Evolutionary conservation across 2,329 filamentous ascomycete species (phyloP).

Genomic region (Pseudohalonectria lignicola): DNA sequence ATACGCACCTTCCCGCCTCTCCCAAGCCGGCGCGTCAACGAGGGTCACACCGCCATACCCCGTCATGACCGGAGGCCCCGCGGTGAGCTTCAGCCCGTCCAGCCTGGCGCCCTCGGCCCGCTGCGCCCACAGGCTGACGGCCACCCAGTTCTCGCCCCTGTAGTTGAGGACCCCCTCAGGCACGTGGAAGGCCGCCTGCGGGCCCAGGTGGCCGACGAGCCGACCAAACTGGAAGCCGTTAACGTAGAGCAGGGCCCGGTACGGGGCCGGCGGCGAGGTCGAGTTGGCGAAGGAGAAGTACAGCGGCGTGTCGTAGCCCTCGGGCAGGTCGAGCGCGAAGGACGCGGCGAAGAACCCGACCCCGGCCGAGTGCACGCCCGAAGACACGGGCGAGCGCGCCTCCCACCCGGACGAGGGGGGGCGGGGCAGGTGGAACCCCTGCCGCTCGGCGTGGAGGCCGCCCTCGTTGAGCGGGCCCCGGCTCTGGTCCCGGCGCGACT

Average conservation of each 20-base stretch:
- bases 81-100: constrained; percentile 24
- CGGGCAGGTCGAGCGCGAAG: constrained; percentile 32
- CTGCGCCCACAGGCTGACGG: constrained; percentile 52
- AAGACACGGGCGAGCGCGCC: constrained; percentile 17
- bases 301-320: constrained; percentile 34
- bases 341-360: constrained; percentile 33
- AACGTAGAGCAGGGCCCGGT: constrained; percentile 52
- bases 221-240: constrained; percentile 58
- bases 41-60: background rate
- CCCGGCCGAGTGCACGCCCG: constrained; percentile 23
- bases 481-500: constrained; percentile 34
- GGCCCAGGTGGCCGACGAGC: constrained; percentile 51
- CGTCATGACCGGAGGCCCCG: background rate
- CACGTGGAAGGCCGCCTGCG: constrained; percentile 56
- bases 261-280: constrained; percentile 13
- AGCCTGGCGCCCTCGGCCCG: constrained; percentile 42
- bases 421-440: constrained; percentile 42
- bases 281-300: constrained; percentile 26
- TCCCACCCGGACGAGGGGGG: background rate
- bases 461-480: constrained; percentile 46
- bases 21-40: background rate
- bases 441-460: constrained; percentile 39
- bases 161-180: constrained; percentile 59
- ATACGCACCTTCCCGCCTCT: background rate
- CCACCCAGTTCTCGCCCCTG: constrained; percentile 53